Base-by-base conservation (phyloP, 345 rosid species). In the Eucalyptus marginata region DNA sequence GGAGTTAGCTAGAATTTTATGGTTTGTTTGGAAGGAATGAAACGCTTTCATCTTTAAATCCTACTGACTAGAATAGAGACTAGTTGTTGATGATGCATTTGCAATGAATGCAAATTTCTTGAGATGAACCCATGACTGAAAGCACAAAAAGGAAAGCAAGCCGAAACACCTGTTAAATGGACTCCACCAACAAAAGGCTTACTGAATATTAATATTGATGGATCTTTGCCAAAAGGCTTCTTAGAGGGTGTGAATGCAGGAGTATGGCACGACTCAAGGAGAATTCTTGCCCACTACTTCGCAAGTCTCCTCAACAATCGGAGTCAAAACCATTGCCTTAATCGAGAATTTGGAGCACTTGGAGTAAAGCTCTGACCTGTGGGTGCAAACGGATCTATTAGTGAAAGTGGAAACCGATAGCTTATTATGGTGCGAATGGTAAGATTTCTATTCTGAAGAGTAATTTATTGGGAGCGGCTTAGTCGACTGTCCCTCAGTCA, bases 221-320 rank as follows among this genome's bases (percentile, higher is more conserved):
- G 27, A 56, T 20, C 59, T 22, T 56, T 20, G 59, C 11, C 59
- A 24, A 24, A 56, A 56, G 27, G 27, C 12, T 56, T 56, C 11
- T 56, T 3, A 17, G 0, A 22, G 27, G 59, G 27, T 54, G 5
- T 24, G 59, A 56, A 1, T 9, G 3, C 6, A 56, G 0, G 62
- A 22, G 29, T 22, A 56, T 9, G 25, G 62, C 62, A 10, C 5
- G 29, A 56, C 62, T 22, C 62, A 4, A 56, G 62, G 12, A 24
- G 27, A 56, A 56, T 56, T 56, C 10, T 22, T 9, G 62, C 27
- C 62, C 62, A 56, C 12, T 2, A 24, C 29, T 56, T 56, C 29
- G 5, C 5, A 56, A 20, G 13, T 24, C 62, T 56, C 13, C 62
- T 56, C 3, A 56, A 3, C 62, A 22, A 56, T 56, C 1, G 1